These are phyloP conservation scores for Sclerotinia subarctica DNA, from an alignment of 2,329 filamentous ascomycete species.

Conservation along the genomic window DNA sequence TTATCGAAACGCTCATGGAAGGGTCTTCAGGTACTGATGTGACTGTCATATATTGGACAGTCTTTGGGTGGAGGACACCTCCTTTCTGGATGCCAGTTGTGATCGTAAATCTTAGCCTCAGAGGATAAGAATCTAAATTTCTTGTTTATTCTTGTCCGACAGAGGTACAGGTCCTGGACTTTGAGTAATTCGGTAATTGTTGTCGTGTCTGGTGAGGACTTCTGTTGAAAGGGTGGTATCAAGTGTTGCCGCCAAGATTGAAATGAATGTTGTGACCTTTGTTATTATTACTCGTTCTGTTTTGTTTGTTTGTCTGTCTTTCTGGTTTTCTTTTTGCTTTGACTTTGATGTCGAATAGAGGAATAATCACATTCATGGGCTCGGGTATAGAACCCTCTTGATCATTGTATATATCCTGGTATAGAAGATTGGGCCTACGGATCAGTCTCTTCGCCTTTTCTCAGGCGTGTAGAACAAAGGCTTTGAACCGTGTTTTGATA, in stretches of 20 bases:
- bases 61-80: constrained; percentile 29
- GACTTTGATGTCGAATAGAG: neutral
- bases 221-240: neutral
- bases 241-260: neutral
- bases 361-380: too few relatives aligned
- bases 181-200: neutral
- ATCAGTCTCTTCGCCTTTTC: neutral
- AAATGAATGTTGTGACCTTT: neutral
- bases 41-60: neutral
- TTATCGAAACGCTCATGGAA: constrained; percentile 7
- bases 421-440: neutral
- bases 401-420: neutral
- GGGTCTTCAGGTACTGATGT: neutral
- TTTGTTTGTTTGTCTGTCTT: neutral
- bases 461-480: neutral
- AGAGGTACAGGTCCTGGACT: neutral
- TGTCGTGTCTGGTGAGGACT: neutral
- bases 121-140: neutral
- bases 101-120: neutral
- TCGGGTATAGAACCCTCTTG: neutral
- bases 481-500: neutral
- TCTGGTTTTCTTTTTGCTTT: neutral
- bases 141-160: constrained; percentile 2
- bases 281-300: neutral
- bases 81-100: constrained; percentile 31